A percentile compares a stretch with the other conserved stretches of the same genome.
phyloP scores from a whole-genome alignment of 148 eudicot species.

The Chenopodium quinoa region DNA sequence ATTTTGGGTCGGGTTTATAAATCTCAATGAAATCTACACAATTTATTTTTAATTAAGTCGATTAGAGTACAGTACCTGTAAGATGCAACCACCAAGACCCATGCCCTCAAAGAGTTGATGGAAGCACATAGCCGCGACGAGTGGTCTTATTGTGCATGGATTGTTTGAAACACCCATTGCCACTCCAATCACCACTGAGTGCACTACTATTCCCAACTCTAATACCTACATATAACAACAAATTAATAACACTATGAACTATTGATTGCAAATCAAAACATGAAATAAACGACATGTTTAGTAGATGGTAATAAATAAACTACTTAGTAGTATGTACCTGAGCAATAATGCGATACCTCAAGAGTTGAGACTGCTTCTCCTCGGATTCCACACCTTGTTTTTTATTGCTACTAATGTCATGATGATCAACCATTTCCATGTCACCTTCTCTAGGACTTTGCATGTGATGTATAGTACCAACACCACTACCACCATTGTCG shows the following conservation, averaged over 20 bases:
- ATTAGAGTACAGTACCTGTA: slow-evolving; percentile 50
- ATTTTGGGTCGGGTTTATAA: neutral
- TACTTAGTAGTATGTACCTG: slow-evolving; percentile 26
- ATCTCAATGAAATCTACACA: no score
- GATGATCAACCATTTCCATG: slow-evolving; percentile 28
- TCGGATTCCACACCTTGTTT: neutral
- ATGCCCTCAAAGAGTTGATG: slow-evolving; percentile 83
- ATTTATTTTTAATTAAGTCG: no score
- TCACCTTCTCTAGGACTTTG: slow-evolving; percentile 18
- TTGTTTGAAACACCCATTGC: slow-evolving; percentile 73
- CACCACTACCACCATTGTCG: neutral
- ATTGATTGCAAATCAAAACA: no score
- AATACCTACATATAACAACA: slow-evolving; percentile 33
- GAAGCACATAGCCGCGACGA: slow-evolving; percentile 75
- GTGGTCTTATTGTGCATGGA: slow-evolving; percentile 68
- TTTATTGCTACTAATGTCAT: neutral
- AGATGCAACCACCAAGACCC: slow-evolving; percentile 86
- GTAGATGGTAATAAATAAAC: neutral
- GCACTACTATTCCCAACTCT: slow-evolving; percentile 72
- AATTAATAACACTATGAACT: no score
- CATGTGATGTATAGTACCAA: slow-evolving; percentile 22
- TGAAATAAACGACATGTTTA: no score
- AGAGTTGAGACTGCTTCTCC: slow-evolving; percentile 27
- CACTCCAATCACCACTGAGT: slow-evolving; percentile 76
- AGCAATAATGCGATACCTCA: slow-evolving; percentile 42